Percentiles rank a stretch among this genome's conserved stretches.
Evolutionary conservation across 2,329 filamentous ascomycete genomes (phyloP).

Genomic region (Nigrospora sphaerica): DNA sequence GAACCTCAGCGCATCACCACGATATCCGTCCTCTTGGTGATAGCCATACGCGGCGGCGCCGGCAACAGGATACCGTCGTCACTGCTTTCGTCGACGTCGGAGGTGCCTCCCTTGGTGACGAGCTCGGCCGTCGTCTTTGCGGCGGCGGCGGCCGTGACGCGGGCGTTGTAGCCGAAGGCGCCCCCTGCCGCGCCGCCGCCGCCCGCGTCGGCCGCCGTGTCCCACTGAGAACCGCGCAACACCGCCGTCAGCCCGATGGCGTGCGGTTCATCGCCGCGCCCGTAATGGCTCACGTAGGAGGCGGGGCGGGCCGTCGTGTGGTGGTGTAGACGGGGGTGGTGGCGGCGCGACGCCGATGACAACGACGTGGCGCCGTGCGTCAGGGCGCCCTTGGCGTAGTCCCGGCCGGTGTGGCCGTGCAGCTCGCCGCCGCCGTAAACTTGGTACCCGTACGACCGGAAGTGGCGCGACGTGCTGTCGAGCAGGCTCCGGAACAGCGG

Average conservation of each 20-base stretch:
- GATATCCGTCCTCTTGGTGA: slow-evolving; percentile 1
- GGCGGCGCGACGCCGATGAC: neutral
- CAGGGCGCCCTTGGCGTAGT: neutral
- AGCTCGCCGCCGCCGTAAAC: neutral
- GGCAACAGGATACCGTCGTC: slow-evolving; percentile 5
- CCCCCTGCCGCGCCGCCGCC: neutral
- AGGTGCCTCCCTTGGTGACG: neutral
- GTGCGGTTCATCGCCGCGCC: neutral
- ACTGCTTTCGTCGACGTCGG: neutral
- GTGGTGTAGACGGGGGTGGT: neutral
- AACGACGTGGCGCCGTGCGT: no score
- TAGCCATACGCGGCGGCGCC: neutral
- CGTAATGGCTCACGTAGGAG: neutral
- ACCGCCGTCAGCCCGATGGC: neutral
- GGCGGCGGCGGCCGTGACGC: neutral
- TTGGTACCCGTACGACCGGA: slow-evolving; percentile 3
- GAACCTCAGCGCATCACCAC: neutral
- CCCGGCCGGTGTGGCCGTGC: neutral
- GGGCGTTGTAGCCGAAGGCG: neutral
- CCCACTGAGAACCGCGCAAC: neutral
- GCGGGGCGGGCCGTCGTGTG: neutral
- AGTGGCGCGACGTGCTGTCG: slow-evolving; percentile 4
- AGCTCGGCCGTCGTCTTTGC: neutral
- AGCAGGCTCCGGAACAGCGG: slow-evolving; percentile 5
- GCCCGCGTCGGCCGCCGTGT: neutral